phyloP scores from a whole-genome alignment of 805 yeast species.

The Lachancea quebecensis region DNA sequence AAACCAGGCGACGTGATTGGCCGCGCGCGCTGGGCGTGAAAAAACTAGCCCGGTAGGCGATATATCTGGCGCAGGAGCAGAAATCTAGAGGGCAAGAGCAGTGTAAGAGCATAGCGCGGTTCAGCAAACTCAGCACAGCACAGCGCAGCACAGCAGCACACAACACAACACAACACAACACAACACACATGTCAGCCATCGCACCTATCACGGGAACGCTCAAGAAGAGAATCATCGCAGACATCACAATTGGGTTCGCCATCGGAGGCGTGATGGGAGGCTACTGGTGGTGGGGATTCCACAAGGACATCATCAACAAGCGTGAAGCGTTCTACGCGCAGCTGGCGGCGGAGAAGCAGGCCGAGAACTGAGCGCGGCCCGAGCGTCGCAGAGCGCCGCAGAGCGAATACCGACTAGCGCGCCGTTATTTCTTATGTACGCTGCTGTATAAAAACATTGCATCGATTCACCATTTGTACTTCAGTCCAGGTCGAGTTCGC shows the following conservation, averaged over 20 bases:
- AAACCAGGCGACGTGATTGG: too few species aligned
- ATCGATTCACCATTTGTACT: not conserved
- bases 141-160: too few species aligned
- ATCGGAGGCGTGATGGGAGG: constrained; percentile 58
- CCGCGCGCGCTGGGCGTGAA: too few species aligned
- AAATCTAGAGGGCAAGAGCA: too few species aligned
- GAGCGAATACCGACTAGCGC: not conserved
- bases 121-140: too few species aligned
- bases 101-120: too few species aligned
- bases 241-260: constrained; percentile 62
- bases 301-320: constrained; percentile 60
- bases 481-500: constrained; percentile 17
- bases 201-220: constrained; percentile 83
- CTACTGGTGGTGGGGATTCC: constrained; percentile 82
- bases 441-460: too few species aligned
- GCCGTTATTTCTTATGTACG: too few species aligned
- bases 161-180: too few species aligned
- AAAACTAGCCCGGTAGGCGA: too few species aligned
- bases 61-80: too few species aligned
- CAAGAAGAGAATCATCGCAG: constrained; percentile 73
- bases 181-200: constrained; percentile 47
- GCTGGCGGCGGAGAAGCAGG: constrained; percentile 65
- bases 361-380: constrained; percentile 16
- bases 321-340: constrained; percentile 84
- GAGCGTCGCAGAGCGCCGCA: too few species aligned